phyloP scores from a whole-genome alignment of 2,329 filamentous ascomycete genomes.

The Herpotrichia juniperi region DNA sequence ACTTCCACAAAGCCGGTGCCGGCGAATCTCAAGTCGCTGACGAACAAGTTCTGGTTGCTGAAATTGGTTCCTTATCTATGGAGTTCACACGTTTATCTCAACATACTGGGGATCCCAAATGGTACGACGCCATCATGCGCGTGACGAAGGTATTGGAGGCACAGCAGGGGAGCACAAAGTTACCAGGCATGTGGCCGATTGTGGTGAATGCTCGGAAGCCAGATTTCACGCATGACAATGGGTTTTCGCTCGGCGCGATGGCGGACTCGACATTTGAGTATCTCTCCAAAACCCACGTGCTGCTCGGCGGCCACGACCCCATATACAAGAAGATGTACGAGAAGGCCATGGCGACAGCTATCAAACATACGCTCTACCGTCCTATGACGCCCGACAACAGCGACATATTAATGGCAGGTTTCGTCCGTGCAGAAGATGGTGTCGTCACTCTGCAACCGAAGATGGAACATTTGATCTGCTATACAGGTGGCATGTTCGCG shows the following conservation, averaged over 20 bases:
- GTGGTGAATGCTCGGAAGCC: slow-evolving; percentile 48
- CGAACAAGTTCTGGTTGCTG: slow-evolving; percentile 50
- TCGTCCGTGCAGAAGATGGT: slow-evolving; percentile 43
- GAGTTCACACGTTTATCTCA: slow-evolving; percentile 56
- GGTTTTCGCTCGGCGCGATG: slow-evolving; percentile 44
- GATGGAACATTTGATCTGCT: slow-evolving; percentile 65
- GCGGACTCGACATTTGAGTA: slow-evolving; percentile 47
- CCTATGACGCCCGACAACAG: slow-evolving; percentile 55
- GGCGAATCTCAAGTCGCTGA: slow-evolving; percentile 49
- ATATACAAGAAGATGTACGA: slow-evolving; percentile 64
- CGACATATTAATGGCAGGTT: slow-evolving; percentile 56
- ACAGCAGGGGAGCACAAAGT: slow-evolving; percentile 49
- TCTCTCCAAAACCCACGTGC: slow-evolving; percentile 53
- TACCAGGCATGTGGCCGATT: slow-evolving; percentile 57
- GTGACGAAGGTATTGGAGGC: slow-evolving; percentile 50
- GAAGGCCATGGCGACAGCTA: slow-evolving; percentile 49
- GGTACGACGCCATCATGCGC: slow-evolving; percentile 53
- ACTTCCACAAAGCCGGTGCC: slow-evolving; percentile 45
- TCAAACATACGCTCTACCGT: slow-evolving; percentile 54
- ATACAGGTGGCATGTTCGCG: slow-evolving; percentile 67
- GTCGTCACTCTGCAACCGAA: slow-evolving; percentile 53
- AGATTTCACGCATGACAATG: slow-evolving; percentile 49
- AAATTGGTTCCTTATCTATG: slow-evolving; percentile 55
- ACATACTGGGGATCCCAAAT: slow-evolving; percentile 52
- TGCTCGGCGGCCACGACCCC: slow-evolving; percentile 53